These are phyloP conservation scores for Coemansia aciculifera DNA, from an alignment of 192 early-diverging fungal genomes.

Conservation along the genomic window DNA sequence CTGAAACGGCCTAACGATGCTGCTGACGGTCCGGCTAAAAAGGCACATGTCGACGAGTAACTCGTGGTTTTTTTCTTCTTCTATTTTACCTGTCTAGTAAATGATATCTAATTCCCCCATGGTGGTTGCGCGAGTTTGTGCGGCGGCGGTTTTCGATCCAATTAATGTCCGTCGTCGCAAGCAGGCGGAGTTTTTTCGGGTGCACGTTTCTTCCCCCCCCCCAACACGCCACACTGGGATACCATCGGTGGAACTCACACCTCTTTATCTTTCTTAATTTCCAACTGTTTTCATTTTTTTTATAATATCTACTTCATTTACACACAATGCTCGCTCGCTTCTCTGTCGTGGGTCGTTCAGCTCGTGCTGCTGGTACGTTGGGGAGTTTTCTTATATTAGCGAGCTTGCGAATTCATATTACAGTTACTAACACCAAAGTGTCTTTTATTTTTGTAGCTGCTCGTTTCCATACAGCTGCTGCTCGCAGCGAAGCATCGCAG, in stretches of 20 bases:
- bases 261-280: slow-evolving; percentile 6
- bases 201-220: neutral
- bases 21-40: slow-evolving; percentile 44
- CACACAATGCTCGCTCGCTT: slow-evolving; percentile 36
- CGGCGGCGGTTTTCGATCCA: neutral
- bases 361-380: slow-evolving; percentile 37
- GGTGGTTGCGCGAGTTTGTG: neutral
- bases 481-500: slow-evolving; percentile 31
- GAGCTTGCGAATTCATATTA: neutral
- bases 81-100: neutral
- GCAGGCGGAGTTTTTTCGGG: neutral
- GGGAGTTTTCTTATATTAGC: neutral
- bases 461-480: slow-evolving; percentile 64
- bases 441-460: slow-evolving; percentile 52
- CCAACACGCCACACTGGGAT: slow-evolving; percentile 1
- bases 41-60: slow-evolving; percentile 33
- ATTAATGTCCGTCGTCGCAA: neutral
- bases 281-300: neutral
- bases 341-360: slow-evolving; percentile 31
- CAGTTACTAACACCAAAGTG: neutral
- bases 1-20: slow-evolving; percentile 33
- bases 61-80: neutral
- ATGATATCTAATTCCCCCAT: neutral
- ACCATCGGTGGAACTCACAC: neutral
- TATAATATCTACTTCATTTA: neutral